phyloP scores from a whole-genome alignment of 441 rosid genomes.

The Croton setiger region DNA sequence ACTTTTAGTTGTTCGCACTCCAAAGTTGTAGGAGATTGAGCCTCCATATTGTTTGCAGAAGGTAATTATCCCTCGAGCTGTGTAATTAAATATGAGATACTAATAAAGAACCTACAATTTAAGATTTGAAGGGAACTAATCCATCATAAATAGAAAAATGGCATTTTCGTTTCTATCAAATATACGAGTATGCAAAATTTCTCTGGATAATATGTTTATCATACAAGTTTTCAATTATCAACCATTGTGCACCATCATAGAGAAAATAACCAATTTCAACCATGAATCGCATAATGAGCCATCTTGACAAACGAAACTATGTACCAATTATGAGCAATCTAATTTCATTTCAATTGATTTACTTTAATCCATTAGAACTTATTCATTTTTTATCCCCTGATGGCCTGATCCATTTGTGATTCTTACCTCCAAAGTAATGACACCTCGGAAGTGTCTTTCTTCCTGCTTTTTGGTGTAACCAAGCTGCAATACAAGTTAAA shows the following conservation, averaged over 20 bases:
- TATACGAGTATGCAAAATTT: background rate
- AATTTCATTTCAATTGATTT: background rate
- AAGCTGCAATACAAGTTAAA: constrained; percentile 52
- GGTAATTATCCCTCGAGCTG: too few species aligned
- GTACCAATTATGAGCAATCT: too few species aligned
- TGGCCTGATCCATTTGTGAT: background rate
- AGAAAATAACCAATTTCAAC: background rate
- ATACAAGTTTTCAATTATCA: background rate
- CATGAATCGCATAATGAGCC: too few species aligned
- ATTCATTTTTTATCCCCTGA: background rate
- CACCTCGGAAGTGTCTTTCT: constrained; percentile 92
- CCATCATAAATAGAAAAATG: too few species aligned
- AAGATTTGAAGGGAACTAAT: background rate
- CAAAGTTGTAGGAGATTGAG: too few species aligned
- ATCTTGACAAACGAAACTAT: too few species aligned
- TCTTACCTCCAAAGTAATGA: constrained; percentile 83
- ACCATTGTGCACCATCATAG: background rate
- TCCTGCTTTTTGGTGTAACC: constrained; percentile 97
- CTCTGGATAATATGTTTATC: background rate
- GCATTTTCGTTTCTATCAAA: background rate
- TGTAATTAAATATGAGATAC: too few species aligned
- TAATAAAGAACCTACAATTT: background rate
- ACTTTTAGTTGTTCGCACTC: too few species aligned
- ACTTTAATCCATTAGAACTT: background rate
- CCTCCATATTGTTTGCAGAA: too few species aligned